These are phyloP conservation scores for Parathielavia appendiculata DNA, from an alignment of 495 filamentous ascomycete species.

Conservation along the genomic window DNA sequence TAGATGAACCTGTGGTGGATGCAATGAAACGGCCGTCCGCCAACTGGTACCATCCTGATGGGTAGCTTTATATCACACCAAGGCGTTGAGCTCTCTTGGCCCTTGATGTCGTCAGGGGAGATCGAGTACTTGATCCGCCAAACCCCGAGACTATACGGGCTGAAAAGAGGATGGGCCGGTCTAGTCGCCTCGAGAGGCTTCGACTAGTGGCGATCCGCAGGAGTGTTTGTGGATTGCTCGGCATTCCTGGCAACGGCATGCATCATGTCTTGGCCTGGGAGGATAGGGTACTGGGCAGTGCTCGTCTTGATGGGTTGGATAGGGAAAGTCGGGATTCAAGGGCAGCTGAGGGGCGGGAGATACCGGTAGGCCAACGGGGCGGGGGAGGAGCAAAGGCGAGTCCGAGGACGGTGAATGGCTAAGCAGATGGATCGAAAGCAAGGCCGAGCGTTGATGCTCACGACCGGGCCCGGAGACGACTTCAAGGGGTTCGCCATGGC, in stretches of 20 bases:
- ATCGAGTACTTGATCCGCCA: no score
- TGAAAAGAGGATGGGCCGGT: not conserved
- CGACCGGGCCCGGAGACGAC: not conserved
- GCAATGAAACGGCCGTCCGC: not conserved
- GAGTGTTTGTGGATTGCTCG: not conserved
- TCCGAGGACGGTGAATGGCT: not conserved
- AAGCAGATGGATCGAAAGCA: not conserved
- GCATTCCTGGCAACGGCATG: not conserved
- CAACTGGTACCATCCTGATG: no score
- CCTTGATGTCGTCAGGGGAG: not conserved
- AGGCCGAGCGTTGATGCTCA: not conserved
- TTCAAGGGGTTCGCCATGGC: constrained; percentile 2
- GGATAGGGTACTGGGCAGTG: not conserved
- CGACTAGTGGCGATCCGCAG: constrained; percentile 4
- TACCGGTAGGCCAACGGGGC: not conserved
- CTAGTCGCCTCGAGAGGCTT: constrained; percentile 3
- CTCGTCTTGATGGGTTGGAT: not conserved
- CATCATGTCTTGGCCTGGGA: not conserved
- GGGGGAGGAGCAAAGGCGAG: not conserved
- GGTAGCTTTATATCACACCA: not conserved
- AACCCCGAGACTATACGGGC: not conserved
- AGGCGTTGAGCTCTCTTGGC: not conserved
- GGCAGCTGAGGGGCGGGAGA: not conserved
- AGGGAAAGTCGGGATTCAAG: not conserved
- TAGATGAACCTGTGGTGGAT: not conserved